Base-by-base conservation (phyloP, 495 filamentous ascomycete species). In the Cenococcum geophilum region DNA sequence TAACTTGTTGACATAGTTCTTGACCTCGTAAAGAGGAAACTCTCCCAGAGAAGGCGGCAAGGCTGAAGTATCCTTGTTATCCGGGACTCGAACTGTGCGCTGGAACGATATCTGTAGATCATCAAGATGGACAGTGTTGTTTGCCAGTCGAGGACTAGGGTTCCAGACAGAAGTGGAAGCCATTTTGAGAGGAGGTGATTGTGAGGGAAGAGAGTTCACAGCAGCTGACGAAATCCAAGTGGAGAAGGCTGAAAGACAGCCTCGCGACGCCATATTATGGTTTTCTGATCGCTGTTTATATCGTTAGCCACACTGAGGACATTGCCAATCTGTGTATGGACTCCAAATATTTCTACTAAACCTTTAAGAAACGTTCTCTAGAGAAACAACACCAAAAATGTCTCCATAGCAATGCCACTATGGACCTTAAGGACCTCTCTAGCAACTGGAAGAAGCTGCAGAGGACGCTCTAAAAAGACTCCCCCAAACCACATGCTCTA, bases 61-160 rank as follows among this genome's bases (percentile, higher is more conserved):
- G 16, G 12, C 37, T 27, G 22, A 37, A 14, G 8, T 58, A 8
- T 36, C 25, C n/a, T 35, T 21, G 42, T 63, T 43, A 25, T 66
- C 63, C 25, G 59, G 48, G 16, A 66, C 55, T 34, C 60, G 40
- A 12, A 66, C 52, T 3, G 63, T 66, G 22, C 63, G 63, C 22
- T 66, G 27, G 43, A 66, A 66, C 10, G 58, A 25, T n/a, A 60
- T 22, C 20, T 60, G 23, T 11, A 60, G 35, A 47, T 60, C 57
- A 20, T 53, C 47, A 5, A 51, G 25, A 51, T 60, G 25, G 37
- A 60, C 36, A 10, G 50, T 25, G 42, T 59, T 45, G 10, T 52
- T 27, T 37, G 45, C 32, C 11, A 59, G 23, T 12, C 23, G 10
- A 12, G 20, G 45, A 5, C 10, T 36, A 5, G 57, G 57, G 22